Conservation (phyloP, 1,284 basidiomycete genomes). For the Vanrija humicola region DNA sequence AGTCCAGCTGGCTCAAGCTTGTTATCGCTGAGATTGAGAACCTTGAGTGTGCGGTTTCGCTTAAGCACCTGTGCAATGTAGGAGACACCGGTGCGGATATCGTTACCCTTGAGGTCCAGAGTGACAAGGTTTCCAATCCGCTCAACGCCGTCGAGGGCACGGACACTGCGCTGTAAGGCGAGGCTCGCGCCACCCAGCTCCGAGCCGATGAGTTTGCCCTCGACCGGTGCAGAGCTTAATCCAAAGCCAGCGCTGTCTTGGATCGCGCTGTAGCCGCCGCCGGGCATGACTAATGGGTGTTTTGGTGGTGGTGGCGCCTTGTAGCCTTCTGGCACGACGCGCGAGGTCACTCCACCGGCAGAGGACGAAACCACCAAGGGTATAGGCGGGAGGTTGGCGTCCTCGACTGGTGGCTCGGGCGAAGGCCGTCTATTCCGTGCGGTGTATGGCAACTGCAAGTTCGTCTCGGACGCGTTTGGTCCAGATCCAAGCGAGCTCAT, state of each 20-base stretch:
- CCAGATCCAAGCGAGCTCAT: slow-evolving; percentile 27
- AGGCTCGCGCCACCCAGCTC: slow-evolving; percentile 37
- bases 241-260: slow-evolving; percentile 23
- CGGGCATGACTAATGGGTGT: slow-evolving; percentile 33
- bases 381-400: slow-evolving; percentile 31
- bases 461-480: not conserved
- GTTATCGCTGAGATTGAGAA: slow-evolving; percentile 90
- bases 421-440: slow-evolving; percentile 27
- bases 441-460: slow-evolving; percentile 11
- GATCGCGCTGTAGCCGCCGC: slow-evolving; percentile 31
- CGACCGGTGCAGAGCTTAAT: slow-evolving; percentile 18
- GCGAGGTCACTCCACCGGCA: slow-evolving; percentile 70
- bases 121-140: slow-evolving; percentile 79
- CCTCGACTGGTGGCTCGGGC: slow-evolving; percentile 44
- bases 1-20: slow-evolving; percentile 80
- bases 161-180: slow-evolving; percentile 60
- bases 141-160: slow-evolving; percentile 78
- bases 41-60: slow-evolving; percentile 89
- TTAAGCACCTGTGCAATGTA: slow-evolving; percentile 94
- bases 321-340: slow-evolving; percentile 54
- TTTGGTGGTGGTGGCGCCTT: slow-evolving; percentile 34
- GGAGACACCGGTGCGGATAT: slow-evolving; percentile 77
- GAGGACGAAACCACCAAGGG: slow-evolving; percentile 66
- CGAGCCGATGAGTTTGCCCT: slow-evolving; percentile 26
- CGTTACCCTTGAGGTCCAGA: slow-evolving; percentile 86